Evolutionary conservation across 768 basidiomycete species (phyloP).

Genomic region (Clathrus columnatus): DNA sequence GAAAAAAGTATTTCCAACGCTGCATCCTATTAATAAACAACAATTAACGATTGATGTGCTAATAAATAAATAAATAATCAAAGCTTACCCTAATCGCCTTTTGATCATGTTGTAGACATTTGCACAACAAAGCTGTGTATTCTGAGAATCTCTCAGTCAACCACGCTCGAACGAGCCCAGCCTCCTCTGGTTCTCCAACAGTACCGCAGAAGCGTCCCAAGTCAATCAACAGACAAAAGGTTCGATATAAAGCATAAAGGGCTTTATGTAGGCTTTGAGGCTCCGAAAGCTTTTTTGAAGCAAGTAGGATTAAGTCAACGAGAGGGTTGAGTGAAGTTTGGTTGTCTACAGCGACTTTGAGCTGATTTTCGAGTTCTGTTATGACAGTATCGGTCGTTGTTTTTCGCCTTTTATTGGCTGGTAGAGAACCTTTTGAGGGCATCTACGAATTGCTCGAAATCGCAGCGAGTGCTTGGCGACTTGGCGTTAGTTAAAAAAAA

Average conservation of each 20-base stretch:
- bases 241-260: conserved; percentile 74
- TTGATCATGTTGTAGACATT: conserved; percentile 72
- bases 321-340: conserved; percentile 68
- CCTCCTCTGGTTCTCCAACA: conserved; percentile 45
- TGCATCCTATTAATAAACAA: conserved; percentile 40
- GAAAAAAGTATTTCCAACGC: conserved; percentile 70
- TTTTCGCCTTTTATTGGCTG: conserved; percentile 7
- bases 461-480: too few species aligned
- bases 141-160: conserved; percentile 63
- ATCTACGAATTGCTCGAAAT: too few species aligned
- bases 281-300: conserved; percentile 34
- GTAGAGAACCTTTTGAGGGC: background rate
- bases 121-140: conserved; percentile 61
- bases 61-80: background rate
- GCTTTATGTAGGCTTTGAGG: conserved; percentile 60
- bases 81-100: conserved; percentile 57
- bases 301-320: conserved; percentile 61
- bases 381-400: conserved; percentile 18
- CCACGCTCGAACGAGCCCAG: conserved; percentile 64
- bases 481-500: too few species aligned
- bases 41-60: conserved; percentile 6
- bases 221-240: conserved; percentile 57
- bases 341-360: conserved; percentile 43
- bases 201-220: conserved; percentile 42
- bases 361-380: conserved; percentile 43